A percentile compares a stretch with the other conserved stretches of the same genome.
Evolutionary conservation across 345 rosid genomes (phyloP).

Genomic region (Arabidopsis suecica): DNA sequence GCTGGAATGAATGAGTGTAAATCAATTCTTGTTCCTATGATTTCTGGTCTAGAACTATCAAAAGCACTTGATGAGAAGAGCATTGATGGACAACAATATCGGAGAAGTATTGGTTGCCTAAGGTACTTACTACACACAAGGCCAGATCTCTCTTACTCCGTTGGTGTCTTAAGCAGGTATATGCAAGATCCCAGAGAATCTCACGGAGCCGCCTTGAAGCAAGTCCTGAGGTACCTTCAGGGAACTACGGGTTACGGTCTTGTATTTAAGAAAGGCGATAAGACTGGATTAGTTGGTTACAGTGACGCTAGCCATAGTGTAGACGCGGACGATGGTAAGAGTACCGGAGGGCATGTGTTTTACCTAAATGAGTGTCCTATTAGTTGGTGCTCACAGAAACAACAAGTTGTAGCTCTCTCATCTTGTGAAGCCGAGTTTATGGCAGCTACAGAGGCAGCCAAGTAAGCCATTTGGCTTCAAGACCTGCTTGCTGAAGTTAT

Average conservation of each 20-base stretch:
- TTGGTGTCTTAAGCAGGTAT: neutral
- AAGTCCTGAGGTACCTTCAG: neutral
- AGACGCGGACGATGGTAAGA: neutral
- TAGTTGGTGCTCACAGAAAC: neutral
- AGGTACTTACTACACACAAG: neutral
- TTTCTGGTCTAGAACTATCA: accelerated
- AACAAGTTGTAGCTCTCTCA: neutral
- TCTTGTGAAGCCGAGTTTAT: neutral
- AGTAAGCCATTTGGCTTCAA: too few species aligned
- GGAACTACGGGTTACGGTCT: neutral
- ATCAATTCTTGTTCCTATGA: neutral
- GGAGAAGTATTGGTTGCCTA: neutral
- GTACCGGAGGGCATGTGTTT: neutral
- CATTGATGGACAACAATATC: neutral
- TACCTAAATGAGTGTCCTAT: neutral
- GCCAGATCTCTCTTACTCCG: neutral
- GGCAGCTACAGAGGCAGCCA: neutral
- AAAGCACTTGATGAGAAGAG: neutral
- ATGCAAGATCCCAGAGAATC: neutral
- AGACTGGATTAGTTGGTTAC: neutral
- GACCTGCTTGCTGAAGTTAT: too few species aligned
- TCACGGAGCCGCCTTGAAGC: neutral
- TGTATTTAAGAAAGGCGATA: accelerated
- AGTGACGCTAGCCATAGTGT: neutral
- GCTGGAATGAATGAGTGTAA: neutral